These are phyloP conservation scores for Alternaria ethzedia DNA, from an alignment of 2,329 filamentous ascomycete genomes.

Conservation along the genomic window DNA sequence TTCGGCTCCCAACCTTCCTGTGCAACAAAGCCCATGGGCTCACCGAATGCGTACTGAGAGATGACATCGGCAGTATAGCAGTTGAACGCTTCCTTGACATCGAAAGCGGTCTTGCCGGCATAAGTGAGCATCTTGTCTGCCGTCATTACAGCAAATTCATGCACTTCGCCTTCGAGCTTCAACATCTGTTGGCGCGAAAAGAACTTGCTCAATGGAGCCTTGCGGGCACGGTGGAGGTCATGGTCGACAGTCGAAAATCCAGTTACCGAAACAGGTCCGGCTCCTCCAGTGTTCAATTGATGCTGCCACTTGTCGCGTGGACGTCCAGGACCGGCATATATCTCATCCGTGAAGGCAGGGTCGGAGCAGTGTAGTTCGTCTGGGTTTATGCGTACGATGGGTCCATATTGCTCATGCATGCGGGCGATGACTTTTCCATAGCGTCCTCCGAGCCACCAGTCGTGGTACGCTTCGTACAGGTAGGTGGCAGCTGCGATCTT, in stretches of 20 bases:
- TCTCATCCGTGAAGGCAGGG: constrained; percentile 39
- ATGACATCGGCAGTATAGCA: constrained; percentile 37
- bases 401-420: constrained; percentile 44
- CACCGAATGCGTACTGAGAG: constrained; percentile 34
- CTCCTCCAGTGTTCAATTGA: constrained; percentile 33
- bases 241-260: constrained; percentile 39
- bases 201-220: constrained; percentile 43
- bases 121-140: constrained; percentile 26
- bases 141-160: constrained; percentile 24
- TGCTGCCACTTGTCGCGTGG: constrained; percentile 32
- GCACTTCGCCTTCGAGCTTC: constrained; percentile 31
- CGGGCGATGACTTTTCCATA: constrained; percentile 44
- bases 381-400: constrained; percentile 39
- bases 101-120: constrained; percentile 27
- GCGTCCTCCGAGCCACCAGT: constrained; percentile 34
- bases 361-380: constrained; percentile 43
- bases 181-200: constrained; percentile 44
- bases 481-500: constrained; percentile 38
- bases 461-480: constrained; percentile 39
- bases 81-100: constrained; percentile 38
- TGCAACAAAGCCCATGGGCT: constrained; percentile 35
- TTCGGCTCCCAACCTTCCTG: constrained; percentile 38
- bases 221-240: constrained; percentile 41
- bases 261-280: constrained; percentile 30
- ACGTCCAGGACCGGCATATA: constrained; percentile 39